Conservation (phyloP, 768 basidiomycete genomes). For the Nidularia pulvinata region DNA sequence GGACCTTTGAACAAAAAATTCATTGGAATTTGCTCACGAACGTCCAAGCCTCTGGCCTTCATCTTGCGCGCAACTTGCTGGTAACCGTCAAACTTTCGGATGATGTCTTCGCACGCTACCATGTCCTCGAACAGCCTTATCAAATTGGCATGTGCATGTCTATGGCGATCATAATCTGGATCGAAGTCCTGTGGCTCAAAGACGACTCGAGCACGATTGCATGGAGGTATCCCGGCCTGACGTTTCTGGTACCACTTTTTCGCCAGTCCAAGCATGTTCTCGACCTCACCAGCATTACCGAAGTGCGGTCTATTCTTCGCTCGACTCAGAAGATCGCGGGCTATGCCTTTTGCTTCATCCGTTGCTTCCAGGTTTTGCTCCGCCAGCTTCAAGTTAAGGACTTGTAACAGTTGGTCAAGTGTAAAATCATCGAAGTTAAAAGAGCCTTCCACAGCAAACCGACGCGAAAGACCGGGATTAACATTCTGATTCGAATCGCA, state of each 20-base stretch:
- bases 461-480: conserved; percentile 64
- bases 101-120: conserved; percentile 56
- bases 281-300: conserved; percentile 65
- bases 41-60: conserved; percentile 38
- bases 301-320: conserved; percentile 55
- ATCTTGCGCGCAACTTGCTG: conserved; percentile 46
- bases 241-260: conserved; percentile 41
- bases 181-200: conserved; percentile 68
- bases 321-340: conserved; percentile 44
- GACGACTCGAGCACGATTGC: conserved; percentile 33
- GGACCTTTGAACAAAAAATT: conserved; percentile 78
- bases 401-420: conserved; percentile 46
- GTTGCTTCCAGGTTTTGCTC: conserved; percentile 59
- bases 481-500: conserved; percentile 47
- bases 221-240: conserved; percentile 5
- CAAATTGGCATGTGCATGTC: conserved; percentile 48
- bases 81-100: conserved; percentile 45
- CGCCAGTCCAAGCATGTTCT: conserved; percentile 49
- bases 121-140: conserved; percentile 60
- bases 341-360: conserved; percentile 54
- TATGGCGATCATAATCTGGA: conserved; percentile 50
- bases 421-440: conserved; percentile 71
- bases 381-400: conserved; percentile 56
- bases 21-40: conserved; percentile 55
- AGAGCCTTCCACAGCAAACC: conserved; percentile 68